These are phyloP conservation scores for Candida easanensis DNA, from an alignment of 805 yeast species.

Conservation along the genomic window DNA sequence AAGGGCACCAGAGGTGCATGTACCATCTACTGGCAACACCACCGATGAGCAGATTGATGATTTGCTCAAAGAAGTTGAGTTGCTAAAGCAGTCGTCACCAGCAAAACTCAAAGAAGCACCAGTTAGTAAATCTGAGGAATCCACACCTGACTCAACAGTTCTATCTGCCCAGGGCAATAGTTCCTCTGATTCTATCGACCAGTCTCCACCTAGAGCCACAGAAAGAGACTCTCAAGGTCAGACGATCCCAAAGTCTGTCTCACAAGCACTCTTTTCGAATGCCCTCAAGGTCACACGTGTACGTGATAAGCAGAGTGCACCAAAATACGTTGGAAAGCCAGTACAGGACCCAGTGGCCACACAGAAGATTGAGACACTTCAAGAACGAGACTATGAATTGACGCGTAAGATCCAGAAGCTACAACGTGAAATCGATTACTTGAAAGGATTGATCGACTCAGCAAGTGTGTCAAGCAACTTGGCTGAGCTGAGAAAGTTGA, in stretches of 20 bases:
- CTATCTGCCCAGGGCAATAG: conserved; percentile 7
- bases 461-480: conserved; percentile 36
- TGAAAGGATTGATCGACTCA: conserved; percentile 32
- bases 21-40: conserved; percentile 5
- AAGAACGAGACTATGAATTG: conserved; percentile 32
- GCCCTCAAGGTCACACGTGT: conserved; percentile 27
- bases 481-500: conserved; percentile 34
- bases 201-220: conserved; percentile 1
- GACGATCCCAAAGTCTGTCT: conserved; percentile 27
- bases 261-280: conserved; percentile 26
- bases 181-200: conserved; percentile 12
- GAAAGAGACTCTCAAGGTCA: conserved; percentile 5
- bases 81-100: conserved; percentile 22
- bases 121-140: conserved; percentile 4
- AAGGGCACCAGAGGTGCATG: not conserved
- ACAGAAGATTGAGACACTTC: conserved; percentile 27
- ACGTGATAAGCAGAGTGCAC: conserved; percentile 23
- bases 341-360: conserved; percentile 19
- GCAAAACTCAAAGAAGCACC: conserved; percentile 9
- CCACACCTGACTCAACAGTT: conserved; percentile 17
- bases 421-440: conserved; percentile 36
- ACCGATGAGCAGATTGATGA: conserved; percentile 28
- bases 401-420: conserved; percentile 34
- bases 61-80: conserved; percentile 26
- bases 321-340: conserved; percentile 26